Evolutionary conservation across 176 grass and related monocot genomes (phyloP).

Genomic region (Saccharum spontaneum): DNA sequence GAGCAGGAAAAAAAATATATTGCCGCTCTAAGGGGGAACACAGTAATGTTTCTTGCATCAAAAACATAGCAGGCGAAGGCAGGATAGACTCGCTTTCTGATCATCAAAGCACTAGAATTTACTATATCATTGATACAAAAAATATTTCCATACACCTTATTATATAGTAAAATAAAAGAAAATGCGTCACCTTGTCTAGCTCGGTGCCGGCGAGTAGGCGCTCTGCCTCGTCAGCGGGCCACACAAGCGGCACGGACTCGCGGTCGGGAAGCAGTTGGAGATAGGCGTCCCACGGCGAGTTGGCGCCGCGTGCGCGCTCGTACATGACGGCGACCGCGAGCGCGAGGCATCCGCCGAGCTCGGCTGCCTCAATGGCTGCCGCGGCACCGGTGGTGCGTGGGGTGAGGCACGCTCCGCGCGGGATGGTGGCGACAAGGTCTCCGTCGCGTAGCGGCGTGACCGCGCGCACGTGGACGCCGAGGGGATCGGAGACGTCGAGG

Average conservation of each 20-base stretch:
- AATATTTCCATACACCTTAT: background rate
- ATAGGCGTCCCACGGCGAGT: slow-evolving; percentile 67
- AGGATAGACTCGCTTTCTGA: background rate
- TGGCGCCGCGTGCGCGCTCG: slow-evolving; percentile 53
- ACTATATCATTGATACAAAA: background rate
- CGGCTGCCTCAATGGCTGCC: slow-evolving; percentile 56
- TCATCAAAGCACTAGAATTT: background rate
- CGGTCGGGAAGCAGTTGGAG: slow-evolving; percentile 70
- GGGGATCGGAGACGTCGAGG: slow-evolving; percentile 39
- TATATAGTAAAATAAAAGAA: background rate
- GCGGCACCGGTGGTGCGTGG: slow-evolving; percentile 53
- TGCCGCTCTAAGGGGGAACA: background rate
- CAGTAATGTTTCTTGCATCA: background rate
- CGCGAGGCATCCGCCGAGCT: slow-evolving; percentile 54
- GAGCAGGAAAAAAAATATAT: background rate
- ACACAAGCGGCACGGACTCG: slow-evolving; percentile 83
- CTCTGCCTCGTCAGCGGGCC: slow-evolving; percentile 59
- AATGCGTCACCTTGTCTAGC: slow-evolving; percentile 69
- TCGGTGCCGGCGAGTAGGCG: slow-evolving; percentile 76
- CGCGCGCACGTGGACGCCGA: slow-evolving; percentile 61
- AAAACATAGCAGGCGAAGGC: background rate
- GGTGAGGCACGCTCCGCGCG: slow-evolving; percentile 74
- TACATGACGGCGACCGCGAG: slow-evolving; percentile 83
- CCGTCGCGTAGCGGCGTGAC: slow-evolving; percentile 54
- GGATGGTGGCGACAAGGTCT: slow-evolving; percentile 81